phyloP scores from a whole-genome alignment of 768 basidiomycete species.

The Lentinus brumalis region DNA sequence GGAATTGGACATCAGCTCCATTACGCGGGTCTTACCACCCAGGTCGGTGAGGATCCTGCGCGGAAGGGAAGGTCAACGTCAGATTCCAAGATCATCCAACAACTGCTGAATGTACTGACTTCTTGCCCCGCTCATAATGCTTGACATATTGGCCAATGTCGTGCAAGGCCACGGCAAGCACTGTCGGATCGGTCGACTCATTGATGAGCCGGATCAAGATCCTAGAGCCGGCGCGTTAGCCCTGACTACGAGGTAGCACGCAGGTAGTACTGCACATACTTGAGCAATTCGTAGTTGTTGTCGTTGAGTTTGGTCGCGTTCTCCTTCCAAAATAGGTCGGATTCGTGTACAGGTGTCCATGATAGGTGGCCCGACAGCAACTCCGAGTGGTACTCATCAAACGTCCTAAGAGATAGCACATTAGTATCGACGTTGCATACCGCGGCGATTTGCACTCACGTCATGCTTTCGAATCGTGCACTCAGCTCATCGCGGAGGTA shows the following conservation, averaged over 20 bases:
- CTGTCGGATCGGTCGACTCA: constrained; percentile 68
- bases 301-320: constrained; percentile 89
- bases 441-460: constrained; percentile 51
- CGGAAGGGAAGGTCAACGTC: not conserved
- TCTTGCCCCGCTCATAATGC: constrained; percentile 89
- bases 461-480: constrained; percentile 82
- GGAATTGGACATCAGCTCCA: constrained; percentile 91
- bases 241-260: not conserved
- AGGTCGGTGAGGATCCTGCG: constrained; percentile 77
- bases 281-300: constrained; percentile 79
- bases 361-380: constrained; percentile 86
- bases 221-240: constrained; percentile 42
- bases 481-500: constrained; percentile 88
- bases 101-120: constrained; percentile 49
- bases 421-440: not conserved
- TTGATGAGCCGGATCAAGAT: constrained; percentile 71
- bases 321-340: constrained; percentile 97
- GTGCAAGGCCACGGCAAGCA: constrained; percentile 89
- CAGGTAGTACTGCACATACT: constrained; percentile 45
- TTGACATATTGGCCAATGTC: constrained; percentile 95
- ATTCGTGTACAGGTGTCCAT: constrained; percentile 96
- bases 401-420: constrained; percentile 62
- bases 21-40: constrained; percentile 83
- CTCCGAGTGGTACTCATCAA: constrained; percentile 94
- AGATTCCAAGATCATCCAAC: not conserved